A percentile compares a stretch with the other conserved stretches of the same genome.
phyloP scores from a whole-genome alignment of 2,329 filamentous ascomycete species.

The Pestalotiopsis sp. region DNA sequence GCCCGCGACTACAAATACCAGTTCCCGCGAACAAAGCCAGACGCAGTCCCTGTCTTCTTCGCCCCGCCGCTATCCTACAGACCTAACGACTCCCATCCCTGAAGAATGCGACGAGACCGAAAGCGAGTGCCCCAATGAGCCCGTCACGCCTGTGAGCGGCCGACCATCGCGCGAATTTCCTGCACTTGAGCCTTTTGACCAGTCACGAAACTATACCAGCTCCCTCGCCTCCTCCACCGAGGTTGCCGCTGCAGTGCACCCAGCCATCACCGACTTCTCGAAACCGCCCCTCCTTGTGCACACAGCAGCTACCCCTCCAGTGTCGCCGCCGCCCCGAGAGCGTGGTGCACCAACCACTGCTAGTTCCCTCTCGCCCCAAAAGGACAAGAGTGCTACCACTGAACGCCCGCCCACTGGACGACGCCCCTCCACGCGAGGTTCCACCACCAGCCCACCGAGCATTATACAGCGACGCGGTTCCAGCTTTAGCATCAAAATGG shows the following conservation, averaged over 20 bases:
- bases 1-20: neutral
- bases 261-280: neutral
- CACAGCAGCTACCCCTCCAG: conserved; percentile 14
- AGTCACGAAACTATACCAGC: conserved; percentile 21
- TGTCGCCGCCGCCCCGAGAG: conserved; percentile 7
- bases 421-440: conserved; percentile 4
- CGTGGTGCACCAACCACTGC: neutral
- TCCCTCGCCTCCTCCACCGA: conserved; percentile 14
- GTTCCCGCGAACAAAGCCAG: conserved; percentile 7
- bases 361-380: conserved; percentile 14
- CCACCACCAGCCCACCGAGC: neutral
- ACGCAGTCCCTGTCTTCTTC: conserved; percentile 31
- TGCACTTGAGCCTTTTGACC: conserved; percentile 40
- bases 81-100: conserved; percentile 52
- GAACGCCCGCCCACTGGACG: neutral
- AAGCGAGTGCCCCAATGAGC: conserved; percentile 60
- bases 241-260: neutral
- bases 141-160: conserved; percentile 60
- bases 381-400: neutral
- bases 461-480: conserved; percentile 4
- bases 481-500: conserved; percentile 5
- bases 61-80: conserved; percentile 48
- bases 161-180: conserved; percentile 57
- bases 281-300: conserved; percentile 11
- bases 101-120: conserved; percentile 62